These are phyloP conservation scores for Malus sieversii DNA, from an alignment of 306 rosid species.

Conservation along the genomic window DNA sequence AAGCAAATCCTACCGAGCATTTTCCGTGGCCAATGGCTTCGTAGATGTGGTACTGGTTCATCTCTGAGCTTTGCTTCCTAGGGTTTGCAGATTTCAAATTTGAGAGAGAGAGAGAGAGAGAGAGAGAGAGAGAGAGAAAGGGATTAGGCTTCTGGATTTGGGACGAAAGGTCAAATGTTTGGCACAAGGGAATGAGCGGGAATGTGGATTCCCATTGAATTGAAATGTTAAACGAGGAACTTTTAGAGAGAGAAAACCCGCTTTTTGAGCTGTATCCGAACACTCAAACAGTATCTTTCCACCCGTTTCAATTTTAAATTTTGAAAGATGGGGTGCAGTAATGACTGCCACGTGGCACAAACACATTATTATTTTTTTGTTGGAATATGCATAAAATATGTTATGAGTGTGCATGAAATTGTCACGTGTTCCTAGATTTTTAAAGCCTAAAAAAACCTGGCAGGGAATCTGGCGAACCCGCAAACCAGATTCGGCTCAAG, in stretches of 20 bases:
- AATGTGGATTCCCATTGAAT: background rate
- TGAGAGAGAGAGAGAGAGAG: no score
- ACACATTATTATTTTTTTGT: background rate
- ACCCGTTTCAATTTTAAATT: background rate
- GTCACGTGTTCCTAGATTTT: no score
- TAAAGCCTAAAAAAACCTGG: no score
- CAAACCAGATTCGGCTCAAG: no score
- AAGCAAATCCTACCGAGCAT: constrained; percentile 54
- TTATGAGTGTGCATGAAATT: no score
- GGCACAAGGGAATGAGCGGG: background rate
- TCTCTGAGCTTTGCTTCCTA: constrained; percentile 20
- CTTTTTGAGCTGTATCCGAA: background rate
- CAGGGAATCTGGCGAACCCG: no score
- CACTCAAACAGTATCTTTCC: background rate
- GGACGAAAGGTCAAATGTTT: background rate
- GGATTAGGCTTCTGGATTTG: background rate
- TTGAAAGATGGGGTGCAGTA: background rate
- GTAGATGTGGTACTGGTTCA: constrained; percentile 93
- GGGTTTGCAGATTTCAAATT: constrained; percentile 38
- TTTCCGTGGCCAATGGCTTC: constrained; percentile 96
- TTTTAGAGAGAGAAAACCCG: background rate
- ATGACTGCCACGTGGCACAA: background rate
- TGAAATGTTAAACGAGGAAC: background rate
- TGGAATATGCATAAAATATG: no score
- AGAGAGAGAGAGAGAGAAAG: background rate